Percentiles rank a stretch among this genome's conserved stretches.
These are phyloP conservation scores for Monosporascus cannonballus DNA, from an alignment of 2,329 filamentous ascomycete genomes.

Conservation along the genomic window DNA sequence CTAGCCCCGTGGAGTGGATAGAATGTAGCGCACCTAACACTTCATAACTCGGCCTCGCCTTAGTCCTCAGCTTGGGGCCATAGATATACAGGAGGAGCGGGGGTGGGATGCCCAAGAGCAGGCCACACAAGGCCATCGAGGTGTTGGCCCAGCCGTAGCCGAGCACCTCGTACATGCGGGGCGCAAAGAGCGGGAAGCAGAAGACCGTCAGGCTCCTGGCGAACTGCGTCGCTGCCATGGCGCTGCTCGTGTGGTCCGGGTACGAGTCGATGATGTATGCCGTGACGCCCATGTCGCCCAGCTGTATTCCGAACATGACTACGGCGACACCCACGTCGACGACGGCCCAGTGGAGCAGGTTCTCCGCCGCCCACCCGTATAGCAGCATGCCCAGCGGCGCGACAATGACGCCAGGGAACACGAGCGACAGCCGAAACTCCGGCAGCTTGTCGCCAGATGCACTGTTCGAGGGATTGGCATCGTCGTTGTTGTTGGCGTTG, in stretches of 20 bases:
- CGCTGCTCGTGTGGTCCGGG: constrained; percentile 39
- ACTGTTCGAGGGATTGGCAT: neutral
- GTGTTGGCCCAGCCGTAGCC: constrained; percentile 38
- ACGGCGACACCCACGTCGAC: constrained; percentile 31
- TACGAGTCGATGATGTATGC: constrained; percentile 41
- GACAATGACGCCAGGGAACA: constrained; percentile 45
- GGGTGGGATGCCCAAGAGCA: constrained; percentile 36
- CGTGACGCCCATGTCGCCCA: constrained; percentile 23
- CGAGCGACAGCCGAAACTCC: constrained; percentile 58
- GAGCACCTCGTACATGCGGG: constrained; percentile 29
- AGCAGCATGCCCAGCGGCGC: constrained; percentile 29
- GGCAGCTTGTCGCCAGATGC: constrained; percentile 30
- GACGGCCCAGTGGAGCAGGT: constrained; percentile 29
- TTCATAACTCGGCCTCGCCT: constrained; percentile 12
- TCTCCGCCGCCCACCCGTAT: constrained; percentile 39
- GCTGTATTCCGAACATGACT: constrained; percentile 26
- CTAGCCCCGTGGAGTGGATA: no score
- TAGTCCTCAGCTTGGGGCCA: constrained; percentile 29
- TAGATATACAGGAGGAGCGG: constrained; percentile 40
- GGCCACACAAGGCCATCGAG: constrained; percentile 33
- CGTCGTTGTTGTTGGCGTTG: neutral
- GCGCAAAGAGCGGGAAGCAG: constrained; percentile 43
- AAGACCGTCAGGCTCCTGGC: constrained; percentile 39
- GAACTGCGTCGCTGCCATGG: constrained; percentile 40
- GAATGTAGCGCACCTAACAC: no score